Base-by-base conservation (phyloP, 352 stramenopile species). In the Phytophthora ohioensis region DNA sequence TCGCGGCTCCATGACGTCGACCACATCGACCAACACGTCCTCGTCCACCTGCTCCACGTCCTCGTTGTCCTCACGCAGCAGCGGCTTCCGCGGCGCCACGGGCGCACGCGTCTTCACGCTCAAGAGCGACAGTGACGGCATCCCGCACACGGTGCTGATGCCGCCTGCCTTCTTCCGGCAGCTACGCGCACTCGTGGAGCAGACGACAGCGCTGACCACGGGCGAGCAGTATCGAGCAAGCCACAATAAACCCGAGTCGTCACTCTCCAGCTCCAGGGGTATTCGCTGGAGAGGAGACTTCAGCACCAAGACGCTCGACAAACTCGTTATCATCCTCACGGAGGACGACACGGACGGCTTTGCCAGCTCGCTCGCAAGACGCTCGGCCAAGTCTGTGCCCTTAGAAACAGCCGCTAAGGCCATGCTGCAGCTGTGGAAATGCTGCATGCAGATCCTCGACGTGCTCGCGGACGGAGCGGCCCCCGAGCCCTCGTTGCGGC, bases 361-460 rank as follows among this genome's bases (percentile, higher is more conserved):
- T 49, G 49, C 64, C 6, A 76, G 59, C 17, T 45, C 71, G 10
- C 59, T 80, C 17, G 60, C 72, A 17, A 63, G 66, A 66, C 74
- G 79, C 11, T 71, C 74, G 11, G 71, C 72, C 27, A 75, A 77
- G 31, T 39, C 65, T 5, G 54, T 88, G 42, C 60, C 80, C 3
- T 32, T 88, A 5, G 75, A 80, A 49, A 74, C 55, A 56, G 78
- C 73, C 2, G 65, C 69, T 11, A 78, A 84, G 39, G 69, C 78
- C 31, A 74, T 91, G 58, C 66, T 91, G 5, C 70, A 81, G 68
- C 71, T 91, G n/a, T 93, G 85, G 85, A 69, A 82, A 4, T 80
- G 77, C 67, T 66, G 82, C 48, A 69, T 89, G 10, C 75, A 84
- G 67, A 81, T 87, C 46, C 55, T 93, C 1, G 69, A 77, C 47